Conservation (phyloP, 257 asterid genomes). For the Rehmannia glutinosa region DNA sequence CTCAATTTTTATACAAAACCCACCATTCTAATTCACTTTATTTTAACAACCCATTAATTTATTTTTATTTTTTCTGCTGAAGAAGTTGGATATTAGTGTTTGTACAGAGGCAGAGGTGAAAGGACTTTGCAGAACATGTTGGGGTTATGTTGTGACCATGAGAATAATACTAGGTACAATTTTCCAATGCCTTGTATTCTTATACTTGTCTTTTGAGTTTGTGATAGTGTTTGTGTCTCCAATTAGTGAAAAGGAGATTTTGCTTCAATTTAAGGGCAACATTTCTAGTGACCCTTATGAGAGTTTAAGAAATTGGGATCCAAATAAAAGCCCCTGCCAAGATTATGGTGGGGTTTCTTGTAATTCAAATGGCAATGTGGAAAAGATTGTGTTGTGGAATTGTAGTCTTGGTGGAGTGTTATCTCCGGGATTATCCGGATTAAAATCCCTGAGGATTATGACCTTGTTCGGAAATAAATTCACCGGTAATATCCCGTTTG, state of each 20-base stretch:
- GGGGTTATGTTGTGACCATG: conserved; percentile 51
- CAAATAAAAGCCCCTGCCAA: conserved; percentile 48
- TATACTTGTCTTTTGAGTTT: conserved; percentile 39
- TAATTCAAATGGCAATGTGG: conserved; percentile 77
- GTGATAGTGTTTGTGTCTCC: conserved; percentile 32
- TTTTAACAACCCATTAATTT: too few species aligned
- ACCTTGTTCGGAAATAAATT: conserved; percentile 76
- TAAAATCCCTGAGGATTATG: conserved; percentile 62
- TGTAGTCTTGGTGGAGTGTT: conserved; percentile 71
- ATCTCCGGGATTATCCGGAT: conserved; percentile 66
- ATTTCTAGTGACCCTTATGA: conserved; percentile 76
- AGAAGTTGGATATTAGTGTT: too few species aligned
- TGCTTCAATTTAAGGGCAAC: conserved; percentile 84
- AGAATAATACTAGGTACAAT: conserved; percentile 54
- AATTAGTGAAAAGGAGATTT: conserved; percentile 80
- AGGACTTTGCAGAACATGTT: background rate
- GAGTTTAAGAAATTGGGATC: conserved; percentile 72
- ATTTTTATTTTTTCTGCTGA: too few species aligned
- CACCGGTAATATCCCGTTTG: conserved; percentile 64
- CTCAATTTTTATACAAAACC: background rate
- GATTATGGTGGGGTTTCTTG: conserved; percentile 72
- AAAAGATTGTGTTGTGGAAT: conserved; percentile 76
- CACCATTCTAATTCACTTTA: conserved; percentile 35
- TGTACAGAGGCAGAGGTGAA: background rate
- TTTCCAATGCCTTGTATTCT: conserved; percentile 37